Evolutionary conservation across 2,329 filamentous ascomycete genomes (phyloP), one percentile per base, ranked within the genome.

Genomic region (Huntiella savannae): DNA sequence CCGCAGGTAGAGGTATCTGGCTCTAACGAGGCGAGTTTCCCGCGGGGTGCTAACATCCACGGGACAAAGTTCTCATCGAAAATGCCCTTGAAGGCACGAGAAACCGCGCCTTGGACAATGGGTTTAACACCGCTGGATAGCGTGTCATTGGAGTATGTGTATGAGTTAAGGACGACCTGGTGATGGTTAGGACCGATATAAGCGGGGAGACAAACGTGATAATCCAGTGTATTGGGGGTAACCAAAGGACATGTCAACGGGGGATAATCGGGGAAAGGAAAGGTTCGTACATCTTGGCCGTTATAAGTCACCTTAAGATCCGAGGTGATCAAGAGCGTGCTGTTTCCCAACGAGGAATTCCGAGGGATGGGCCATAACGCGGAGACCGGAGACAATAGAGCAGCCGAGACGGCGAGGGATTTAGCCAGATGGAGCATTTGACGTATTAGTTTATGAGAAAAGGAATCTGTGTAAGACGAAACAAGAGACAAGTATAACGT

Each of bases 1-100:
- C 32, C 19, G 28, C 4, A 34, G 3, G 58, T 66, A 54, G 69
- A 65, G 43, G 54, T 53, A 19, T 51, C 53, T 1, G 84, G 82
- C 59, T 88, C 81, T 17, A 35, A 5, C 10, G 40, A 43, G 52
- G 75, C 80, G 36, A 71, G 56, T 47, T 71, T 68, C 53, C 76
- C 68, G 33, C 79, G 72, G 17, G 71, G 68, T 52, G 80, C 70
- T 47, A 91, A 72, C 62, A 79, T 85, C 82, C 82, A 91, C 0
- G 84, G 83, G 12, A 84, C 71, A 51, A 87, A 76, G 53, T 73
- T 75, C 49, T 78, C 64, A 19, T 71, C 62, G 60, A 86, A 81
- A 47, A 88, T 74, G 48, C 69, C 72, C 17, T 68, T 60, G 52
- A 77, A 63, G 7, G 79, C 68, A 40, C 79, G 70, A n/a, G 68